Evolutionary conservation across 2,329 filamentous ascomycete genomes (phyloP).

Genomic region (Aschersonia sp.): DNA sequence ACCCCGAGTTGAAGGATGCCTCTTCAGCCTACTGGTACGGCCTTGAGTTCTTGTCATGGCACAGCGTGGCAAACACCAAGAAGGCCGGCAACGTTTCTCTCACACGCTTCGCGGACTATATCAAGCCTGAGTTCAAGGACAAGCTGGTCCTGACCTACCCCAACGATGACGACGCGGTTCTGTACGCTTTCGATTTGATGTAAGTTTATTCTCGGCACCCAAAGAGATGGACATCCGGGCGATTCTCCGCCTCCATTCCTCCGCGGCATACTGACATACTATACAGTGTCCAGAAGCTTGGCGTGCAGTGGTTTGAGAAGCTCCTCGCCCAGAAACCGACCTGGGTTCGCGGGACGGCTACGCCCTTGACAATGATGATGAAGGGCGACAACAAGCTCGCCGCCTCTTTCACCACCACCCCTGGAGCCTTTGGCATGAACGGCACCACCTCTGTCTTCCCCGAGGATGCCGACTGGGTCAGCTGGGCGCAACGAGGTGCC

Average conservation of each 20-base stretch:
- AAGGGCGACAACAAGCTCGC: slow-evolving; percentile 14
- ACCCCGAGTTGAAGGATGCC: slow-evolving; percentile 24
- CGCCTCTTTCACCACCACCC: slow-evolving; percentile 18
- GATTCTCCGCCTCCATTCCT: background rate
- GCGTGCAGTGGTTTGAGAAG: slow-evolving; percentile 29
- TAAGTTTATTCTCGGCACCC: slow-evolving; percentile 12
- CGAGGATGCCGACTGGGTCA: slow-evolving; percentile 24
- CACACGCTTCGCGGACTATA: slow-evolving; percentile 25
- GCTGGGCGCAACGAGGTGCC: slow-evolving; percentile 32
- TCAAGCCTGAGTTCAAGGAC: slow-evolving; percentile 34
- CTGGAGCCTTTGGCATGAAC: slow-evolving; percentile 6
- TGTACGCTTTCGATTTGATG: slow-evolving; percentile 35
- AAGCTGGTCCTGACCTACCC: slow-evolving; percentile 40
- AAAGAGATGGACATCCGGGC: background rate
- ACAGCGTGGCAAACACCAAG: slow-evolving; percentile 20
- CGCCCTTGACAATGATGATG: slow-evolving; percentile 21
- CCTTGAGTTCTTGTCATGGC: slow-evolving; percentile 22
- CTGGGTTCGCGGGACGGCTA: slow-evolving; percentile 37
- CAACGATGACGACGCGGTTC: slow-evolving; percentile 42
- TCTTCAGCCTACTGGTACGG: slow-evolving; percentile 26
- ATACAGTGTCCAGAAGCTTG: slow-evolving; percentile 20
- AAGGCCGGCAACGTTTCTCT: slow-evolving; percentile 17
- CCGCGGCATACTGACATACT: background rate
- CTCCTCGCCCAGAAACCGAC: slow-evolving; percentile 31
- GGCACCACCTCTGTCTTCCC: slow-evolving; percentile 15